A percentile compares a stretch with the other conserved stretches of the same genome.
Conservation (phyloP, 768 basidiomycete species). For the Mycena leptocephala region DNA sequence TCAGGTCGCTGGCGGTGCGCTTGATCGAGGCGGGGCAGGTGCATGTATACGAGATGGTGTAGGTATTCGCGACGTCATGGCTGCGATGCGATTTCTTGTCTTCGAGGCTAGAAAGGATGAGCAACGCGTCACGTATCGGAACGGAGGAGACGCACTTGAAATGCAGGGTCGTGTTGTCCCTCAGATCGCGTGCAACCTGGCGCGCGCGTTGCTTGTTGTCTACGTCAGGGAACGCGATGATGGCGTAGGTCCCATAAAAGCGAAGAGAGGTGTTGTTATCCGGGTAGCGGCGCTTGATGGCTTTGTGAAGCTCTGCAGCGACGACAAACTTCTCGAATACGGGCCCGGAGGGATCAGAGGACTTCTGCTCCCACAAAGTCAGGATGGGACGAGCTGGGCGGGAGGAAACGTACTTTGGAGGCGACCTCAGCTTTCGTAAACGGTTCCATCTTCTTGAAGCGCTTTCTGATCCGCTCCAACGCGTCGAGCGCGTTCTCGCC, state of each 20-base stretch:
- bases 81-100: not conserved
- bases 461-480: conserved; percentile 25
- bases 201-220: conserved; percentile 30
- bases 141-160: conserved; percentile 21
- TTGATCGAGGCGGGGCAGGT: conserved; percentile 16
- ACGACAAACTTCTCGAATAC: conserved; percentile 17
- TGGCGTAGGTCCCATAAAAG: conserved; percentile 33
- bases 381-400: not conserved
- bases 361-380: not conserved
- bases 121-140: not conserved
- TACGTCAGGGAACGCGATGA: conserved; percentile 28
- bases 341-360: not conserved
- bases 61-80: not conserved
- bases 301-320: conserved; percentile 11
- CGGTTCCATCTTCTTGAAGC: conserved; percentile 24
- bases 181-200: conserved; percentile 27
- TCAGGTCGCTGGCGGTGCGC: conserved; percentile 18
- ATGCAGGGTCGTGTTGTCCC: conserved; percentile 12
- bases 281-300: conserved; percentile 15
- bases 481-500: not conserved
- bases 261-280: not conserved
- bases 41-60: conserved; percentile 26
- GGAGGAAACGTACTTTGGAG: not conserved
- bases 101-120: not conserved
- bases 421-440: not conserved